Base-by-base conservation (phyloP, 441 rosid species). In the Adansonia gregorii region DNA sequence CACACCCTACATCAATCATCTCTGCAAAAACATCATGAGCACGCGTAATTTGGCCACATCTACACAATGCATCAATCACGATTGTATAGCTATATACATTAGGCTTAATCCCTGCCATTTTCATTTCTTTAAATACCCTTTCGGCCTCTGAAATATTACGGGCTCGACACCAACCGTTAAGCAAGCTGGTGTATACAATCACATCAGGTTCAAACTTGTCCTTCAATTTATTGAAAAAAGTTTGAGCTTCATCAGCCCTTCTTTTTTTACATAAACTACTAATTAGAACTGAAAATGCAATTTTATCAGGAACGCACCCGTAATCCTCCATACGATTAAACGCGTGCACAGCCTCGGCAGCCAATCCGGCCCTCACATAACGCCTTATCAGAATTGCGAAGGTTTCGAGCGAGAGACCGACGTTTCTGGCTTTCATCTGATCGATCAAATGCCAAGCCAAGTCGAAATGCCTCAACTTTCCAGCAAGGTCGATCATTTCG, bases 261-360 rank as follows among this genome's bases (percentile, higher is more conserved):
- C 98, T 80, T 80, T 95, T 95, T 65, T 76, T 87, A 61, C 93
- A 92, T 74, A 95, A 81, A 60, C 74, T 86, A 22, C 91, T 87
- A 74, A 95, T 88, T 67, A 93, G 87, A 7, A 90, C 78, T 4
- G 97, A 92, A 81, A 95, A 95, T 1, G 91, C 93, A n/a, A 88
- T 83, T 80, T 84, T 87, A 78, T 95, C 97, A 1, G 97, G 98
- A 74, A 48, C 76, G 55, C 94, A 90, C 27, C 87, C 88, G 72
- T 93, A 95, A 49, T 95, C 99, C 82, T 95, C 99, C 98, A 95
- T 93, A 0, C 97, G 92, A 49, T 93, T 91, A 72, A 95, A 93
- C 7, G 95, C 89, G 83, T 89, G 95, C 14, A 92, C 90, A 1
- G 99, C 99, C 85, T 95, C 99, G 2, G 87, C 87, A 11, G 93